Base-by-base conservation (phyloP, 805 yeast genomes). In the Kuraishia molischiana region DNA sequence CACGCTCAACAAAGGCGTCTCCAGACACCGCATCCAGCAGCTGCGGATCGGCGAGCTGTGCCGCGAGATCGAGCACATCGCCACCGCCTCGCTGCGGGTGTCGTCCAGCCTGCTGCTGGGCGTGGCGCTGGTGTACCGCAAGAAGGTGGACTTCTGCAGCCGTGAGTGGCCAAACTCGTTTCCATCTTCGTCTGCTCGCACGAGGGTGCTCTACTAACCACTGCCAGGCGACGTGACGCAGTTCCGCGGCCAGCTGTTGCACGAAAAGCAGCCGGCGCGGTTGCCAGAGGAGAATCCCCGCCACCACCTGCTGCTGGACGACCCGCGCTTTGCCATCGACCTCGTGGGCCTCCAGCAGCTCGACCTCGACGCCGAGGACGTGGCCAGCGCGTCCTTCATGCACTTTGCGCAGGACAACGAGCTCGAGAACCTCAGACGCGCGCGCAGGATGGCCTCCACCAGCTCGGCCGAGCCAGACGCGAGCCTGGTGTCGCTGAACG, bases 51-150 rank as follows among this genome's bases (percentile, higher is more conserved):
- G 53, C 2, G 45, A 50, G 2, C 54, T 64, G 2, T 72, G 79
- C 46, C 41, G 45, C 3, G 45, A 50, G 4, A 53, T 64, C 10
- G 35, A 44, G 13, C 47, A 53, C 10, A 36, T 46, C 2, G 32
- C 41, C 9, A 43, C 41, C 2, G 24, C 50, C 14, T 45, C 61
- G 1, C 41, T 62, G 29, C 50, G 76, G 32, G 53, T 62, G 14
- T 51, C 61, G 0, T 67, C 77, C 0, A 64, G 53, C 36, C 50
- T 75, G 8, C 48, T 75, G 39, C 62, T 67, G 44, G 81, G 81
- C 0, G 54, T 71, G 1, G 56, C 73, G 1, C 43, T 75, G 33
- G 58, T 67, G 20, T 72, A 69, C 49, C 69, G 62, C 40, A 67
- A 69, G 20, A 72, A 77, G 48, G 35, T 32, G 5, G 28, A 35